Percentiles rank a stretch among this genome's conserved stretches.
Evolutionary conservation across 257 asterid genomes (phyloP).

Genomic region (Solanum chilense): DNA sequence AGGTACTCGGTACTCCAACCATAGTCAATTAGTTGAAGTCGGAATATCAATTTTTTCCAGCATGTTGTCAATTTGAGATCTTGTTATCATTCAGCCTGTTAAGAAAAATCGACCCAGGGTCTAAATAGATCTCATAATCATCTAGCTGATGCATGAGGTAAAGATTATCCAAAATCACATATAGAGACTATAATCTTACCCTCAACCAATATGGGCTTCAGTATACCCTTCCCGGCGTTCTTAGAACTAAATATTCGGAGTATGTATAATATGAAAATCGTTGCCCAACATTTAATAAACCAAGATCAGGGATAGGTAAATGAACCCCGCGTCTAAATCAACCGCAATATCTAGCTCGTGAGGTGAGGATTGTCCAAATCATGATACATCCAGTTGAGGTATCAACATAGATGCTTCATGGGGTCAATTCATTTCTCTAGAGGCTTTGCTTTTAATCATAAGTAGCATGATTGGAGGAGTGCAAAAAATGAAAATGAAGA

Average conservation of each 20-base stretch:
- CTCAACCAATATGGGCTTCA: background rate
- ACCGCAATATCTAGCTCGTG: background rate
- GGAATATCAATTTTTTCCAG: background rate
- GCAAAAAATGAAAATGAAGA: background rate
- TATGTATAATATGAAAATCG: background rate
- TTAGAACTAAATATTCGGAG: background rate
- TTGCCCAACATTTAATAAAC: background rate
- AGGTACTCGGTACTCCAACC: background rate
- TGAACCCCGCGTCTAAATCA: background rate
- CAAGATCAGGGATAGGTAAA: background rate
- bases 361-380: background rate
- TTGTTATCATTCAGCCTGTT: background rate
- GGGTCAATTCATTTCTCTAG: background rate
- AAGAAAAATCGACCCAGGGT: background rate
- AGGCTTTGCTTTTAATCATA: background rate
- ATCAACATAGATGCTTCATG: background rate
- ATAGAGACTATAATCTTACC: background rate
- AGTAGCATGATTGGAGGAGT: background rate
- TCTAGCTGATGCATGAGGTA: background rate
- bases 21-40: background rate
- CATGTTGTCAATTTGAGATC: background rate
- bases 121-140: background rate
- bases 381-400: background rate
- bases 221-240: background rate
- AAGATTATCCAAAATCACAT: background rate